Evolutionary conservation across 768 basidiomycete species (phyloP), one percentile per base, ranked within the genome.

Genomic region (Rhodotorula sphaerocarpa): DNA sequence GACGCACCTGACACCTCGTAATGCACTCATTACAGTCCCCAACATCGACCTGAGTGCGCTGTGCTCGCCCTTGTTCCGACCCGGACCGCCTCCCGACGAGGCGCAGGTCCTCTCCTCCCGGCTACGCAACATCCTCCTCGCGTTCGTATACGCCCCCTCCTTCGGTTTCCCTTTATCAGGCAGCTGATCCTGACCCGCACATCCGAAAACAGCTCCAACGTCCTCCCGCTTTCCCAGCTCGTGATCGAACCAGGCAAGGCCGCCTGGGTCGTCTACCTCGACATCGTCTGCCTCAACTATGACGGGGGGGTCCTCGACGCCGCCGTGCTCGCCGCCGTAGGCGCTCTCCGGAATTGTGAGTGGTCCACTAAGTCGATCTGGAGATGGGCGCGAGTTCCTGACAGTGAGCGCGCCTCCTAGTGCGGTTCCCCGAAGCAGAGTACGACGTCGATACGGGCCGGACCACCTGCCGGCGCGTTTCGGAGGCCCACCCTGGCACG

Each of bases 271-370:
- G 80, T 97, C n/a, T 97, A 96, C 72, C 80, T 96, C 69, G 95
- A 99, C 69, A 83, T 88, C 33, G 88, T 86, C 1, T 96, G 93
- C 73, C 88, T 99, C 67, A 97, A 95, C 76, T 95, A 93, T 73
- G 92, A 97, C 74, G 95, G 95, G 9, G 97, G 96, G 72, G 86
- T 81, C 2, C 90, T 92, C 62, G 95, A 99, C 68, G 90, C 95
- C 1, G 81, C 88, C 0, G 79, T 96, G 15, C 74, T 96, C 27
- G 89, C 90, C 0, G 87, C 92, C 79, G 82, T 90, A 52, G 84
- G 86, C 14, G 91, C 93, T 9, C 77, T 97, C 47, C 81, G 79
- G 74, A 89, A 90, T 64, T 86, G 44, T 53, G 18, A 31, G 62
- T n/a, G n/a, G n/a, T n/a, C n/a, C n/a, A n/a, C n/a, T n/a, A n/a